phyloP scores from a whole-genome alignment of 202 grass and related monocot species.

The Setaria italica region DNA sequence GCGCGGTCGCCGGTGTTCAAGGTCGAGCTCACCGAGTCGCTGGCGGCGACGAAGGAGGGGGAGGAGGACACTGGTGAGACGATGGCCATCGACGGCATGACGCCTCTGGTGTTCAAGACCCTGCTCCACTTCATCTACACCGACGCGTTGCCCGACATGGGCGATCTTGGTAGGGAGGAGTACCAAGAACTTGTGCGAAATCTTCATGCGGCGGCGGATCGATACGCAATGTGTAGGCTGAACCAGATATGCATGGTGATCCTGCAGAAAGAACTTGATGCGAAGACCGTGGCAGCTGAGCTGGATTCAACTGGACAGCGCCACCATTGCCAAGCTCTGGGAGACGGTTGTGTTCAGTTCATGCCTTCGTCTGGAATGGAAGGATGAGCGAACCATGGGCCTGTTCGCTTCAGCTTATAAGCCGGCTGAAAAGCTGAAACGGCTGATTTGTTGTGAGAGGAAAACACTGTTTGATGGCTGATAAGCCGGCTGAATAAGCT shows the following conservation, averaged over 20 bases:
- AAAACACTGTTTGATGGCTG: too few relatives aligned
- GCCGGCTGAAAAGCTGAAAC: too few relatives aligned
- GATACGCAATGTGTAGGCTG: conserved; percentile 39
- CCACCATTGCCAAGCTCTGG: conserved; percentile 29
- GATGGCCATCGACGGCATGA: not conserved
- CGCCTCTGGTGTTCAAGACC: not conserved
- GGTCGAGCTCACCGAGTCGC: not conserved
- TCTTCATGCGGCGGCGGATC: conserved; percentile 30
- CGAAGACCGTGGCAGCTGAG: not conserved
- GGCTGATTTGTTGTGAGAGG: too few relatives aligned
- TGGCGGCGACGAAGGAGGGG: not conserved
- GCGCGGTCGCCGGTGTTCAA: conserved; percentile 7
- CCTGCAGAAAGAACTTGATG: conserved; percentile 4
- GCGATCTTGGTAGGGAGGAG: not conserved
- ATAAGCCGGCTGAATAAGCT: too few relatives aligned
- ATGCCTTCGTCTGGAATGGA: not conserved
- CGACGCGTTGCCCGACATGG: conserved; percentile 21
- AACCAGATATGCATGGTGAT: conserved; percentile 35
- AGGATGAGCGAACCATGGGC: too few relatives aligned
- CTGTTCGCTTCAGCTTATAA: too few relatives aligned
- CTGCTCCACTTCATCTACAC: conserved; percentile 47
- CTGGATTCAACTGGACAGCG: not conserved
- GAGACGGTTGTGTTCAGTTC: conserved; percentile 40
- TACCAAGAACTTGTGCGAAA: not conserved
- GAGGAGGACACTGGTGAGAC: not conserved